Evolutionary conservation across 345 rosid species (phyloP).

Genomic region (Citrus mangshanensis): DNA sequence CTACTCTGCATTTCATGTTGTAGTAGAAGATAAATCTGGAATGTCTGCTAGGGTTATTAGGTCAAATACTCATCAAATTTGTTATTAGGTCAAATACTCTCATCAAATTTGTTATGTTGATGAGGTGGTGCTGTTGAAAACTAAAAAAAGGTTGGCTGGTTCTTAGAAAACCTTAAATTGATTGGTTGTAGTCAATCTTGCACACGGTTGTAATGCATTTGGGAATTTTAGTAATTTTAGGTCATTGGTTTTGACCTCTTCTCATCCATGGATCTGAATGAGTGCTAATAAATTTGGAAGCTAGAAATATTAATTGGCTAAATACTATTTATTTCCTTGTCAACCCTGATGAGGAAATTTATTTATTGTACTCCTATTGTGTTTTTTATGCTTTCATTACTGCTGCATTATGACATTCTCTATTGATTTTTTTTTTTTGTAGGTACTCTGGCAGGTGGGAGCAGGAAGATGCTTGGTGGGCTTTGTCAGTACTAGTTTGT

Average conservation of each 20-base stretch:
- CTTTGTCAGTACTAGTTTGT: slow-evolving; percentile 14
- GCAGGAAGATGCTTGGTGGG: slow-evolving; percentile 24
- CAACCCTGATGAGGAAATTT: neutral
- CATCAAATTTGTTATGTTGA: neutral
- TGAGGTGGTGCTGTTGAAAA: neutral
- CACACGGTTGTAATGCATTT: neutral
- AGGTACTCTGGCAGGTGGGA: slow-evolving; percentile 24
- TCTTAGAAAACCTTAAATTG: neutral
- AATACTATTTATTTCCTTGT: neutral
- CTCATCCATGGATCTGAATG: neutral
- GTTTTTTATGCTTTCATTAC: neutral
- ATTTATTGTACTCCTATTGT: neutral
- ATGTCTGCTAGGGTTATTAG: neutral
- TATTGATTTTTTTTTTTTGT: neutral
- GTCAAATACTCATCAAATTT: neutral
- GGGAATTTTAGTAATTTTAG: neutral
- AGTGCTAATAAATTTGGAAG: neutral
- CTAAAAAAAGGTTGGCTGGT: neutral
- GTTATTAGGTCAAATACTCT: neutral
- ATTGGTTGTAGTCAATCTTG: neutral
- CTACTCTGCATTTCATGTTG: neutral
- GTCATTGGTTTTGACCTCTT: neutral
- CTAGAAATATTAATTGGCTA: neutral
- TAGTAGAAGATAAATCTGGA: neutral
- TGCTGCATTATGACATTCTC: neutral